Evolutionary conservation across 768 basidiomycete genomes (phyloP), one percentile per base, ranked within the genome.

Genomic region (Tricholomella constricta): DNA sequence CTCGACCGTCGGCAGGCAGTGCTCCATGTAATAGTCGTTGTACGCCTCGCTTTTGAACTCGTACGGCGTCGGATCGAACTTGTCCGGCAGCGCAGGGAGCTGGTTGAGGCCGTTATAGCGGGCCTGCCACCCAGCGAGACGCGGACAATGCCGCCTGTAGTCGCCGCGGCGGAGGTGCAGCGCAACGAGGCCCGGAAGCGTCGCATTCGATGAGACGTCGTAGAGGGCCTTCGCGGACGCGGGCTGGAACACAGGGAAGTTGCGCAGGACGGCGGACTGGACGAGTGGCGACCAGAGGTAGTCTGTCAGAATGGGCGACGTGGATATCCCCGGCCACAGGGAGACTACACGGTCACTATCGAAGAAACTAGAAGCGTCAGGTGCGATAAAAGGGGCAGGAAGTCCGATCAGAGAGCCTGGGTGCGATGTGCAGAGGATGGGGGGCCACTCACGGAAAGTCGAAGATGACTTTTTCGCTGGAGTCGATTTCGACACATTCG

Each of bases 251-350:
- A 72, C 58, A 15, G 67, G 67, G 49, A 79, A 76, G 58, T 78
- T 81, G 52, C 79, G 79, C 8, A 73, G 69, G 36, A 87, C 68
- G 23, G 80, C 81, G 32, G 64, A 62, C 42, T 81, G 68, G 51
- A 88, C 70, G 3, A 88, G 76, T 0, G 83, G 74, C 0, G 88
- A 88, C 85, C 85, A 88, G 15, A 73, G 70, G 63, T 83, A 85
- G 29, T 78, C 57, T 4, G 71, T 76, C 7, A 88, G 62, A 5
- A 79, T 72, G 0, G 83, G 78, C 27, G 82, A 82, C 1, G 62
- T 52, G 8, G 76, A 74, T 3, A 84, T 64, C 4, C 74, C 63
- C 4, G 69, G 69, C 75, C 76, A 76, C 19, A 81, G 55, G 25
- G 72, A 71, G 17, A 82, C 72, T 5, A 82, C 63, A 10, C 74